Percentiles rank a stretch among this genome's conserved stretches.
phyloP scores from a whole-genome alignment of 2,329 filamentous ascomycete genomes.

The Ilyonectria destructans region DNA sequence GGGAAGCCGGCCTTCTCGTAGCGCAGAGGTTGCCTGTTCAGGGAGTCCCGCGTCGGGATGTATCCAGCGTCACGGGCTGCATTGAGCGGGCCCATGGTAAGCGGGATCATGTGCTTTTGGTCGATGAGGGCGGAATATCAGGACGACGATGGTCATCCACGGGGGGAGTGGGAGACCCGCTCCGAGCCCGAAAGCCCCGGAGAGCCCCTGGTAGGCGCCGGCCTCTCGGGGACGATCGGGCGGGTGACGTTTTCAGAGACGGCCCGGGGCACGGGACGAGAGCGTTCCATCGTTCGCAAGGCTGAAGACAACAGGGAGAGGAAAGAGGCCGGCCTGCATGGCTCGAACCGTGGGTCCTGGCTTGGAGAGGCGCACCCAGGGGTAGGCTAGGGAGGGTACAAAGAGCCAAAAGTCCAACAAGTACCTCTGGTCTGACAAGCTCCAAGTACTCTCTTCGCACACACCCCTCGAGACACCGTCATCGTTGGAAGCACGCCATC shows the following conservation, averaged over 20 bases:
- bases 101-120: slow-evolving; percentile 5
- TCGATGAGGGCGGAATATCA: background rate
- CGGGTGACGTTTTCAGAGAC: slow-evolving; percentile 12
- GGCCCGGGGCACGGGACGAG: slow-evolving; percentile 8
- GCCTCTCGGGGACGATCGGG: slow-evolving; percentile 18
- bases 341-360: slow-evolving; percentile 37
- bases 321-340: slow-evolving; percentile 3
- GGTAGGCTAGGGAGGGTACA: slow-evolving; percentile 22
- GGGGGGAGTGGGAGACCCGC: slow-evolving; percentile 9
- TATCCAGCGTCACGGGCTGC: background rate
- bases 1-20: background rate
- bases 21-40: slow-evolving; percentile 14
- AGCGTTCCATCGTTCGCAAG: slow-evolving; percentile 41
- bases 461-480: slow-evolving; percentile 7
- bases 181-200: slow-evolving; percentile 14
- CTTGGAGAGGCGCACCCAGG: slow-evolving; percentile 5
- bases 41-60: background rate
- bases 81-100: slow-evolving; percentile 4
- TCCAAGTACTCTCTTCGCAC: slow-evolving; percentile 32
- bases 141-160: background rate
- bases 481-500: slow-evolving; percentile 27
- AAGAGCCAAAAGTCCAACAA: slow-evolving; percentile 8
- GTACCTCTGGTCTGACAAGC: slow-evolving; percentile 44
- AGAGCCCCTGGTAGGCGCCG: slow-evolving; percentile 17
- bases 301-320: slow-evolving; percentile 10